Percentiles rank a stretch among this genome's conserved stretches.
These are phyloP conservation scores for Ploettnerulaceae sp. DNA, from an alignment of 2,329 filamentous ascomycete species.

Conservation along the genomic window DNA sequence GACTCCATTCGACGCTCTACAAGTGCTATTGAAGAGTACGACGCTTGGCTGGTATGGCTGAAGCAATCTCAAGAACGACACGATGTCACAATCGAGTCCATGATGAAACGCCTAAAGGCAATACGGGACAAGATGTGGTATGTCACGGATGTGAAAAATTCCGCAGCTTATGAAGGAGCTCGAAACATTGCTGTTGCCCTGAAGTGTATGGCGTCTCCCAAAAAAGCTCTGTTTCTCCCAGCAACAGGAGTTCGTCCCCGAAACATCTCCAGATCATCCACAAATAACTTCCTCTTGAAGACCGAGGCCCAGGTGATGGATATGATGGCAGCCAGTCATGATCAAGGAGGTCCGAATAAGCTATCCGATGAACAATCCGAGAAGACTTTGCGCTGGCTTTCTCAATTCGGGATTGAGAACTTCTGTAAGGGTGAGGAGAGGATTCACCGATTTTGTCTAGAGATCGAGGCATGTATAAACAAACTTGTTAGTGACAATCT, in stretches of 20 bases:
- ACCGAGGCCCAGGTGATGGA: constrained; percentile 84
- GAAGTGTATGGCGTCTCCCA: constrained; percentile 78
- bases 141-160: constrained; percentile 87
- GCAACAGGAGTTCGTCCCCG: constrained; percentile 37
- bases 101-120: constrained; percentile 68
- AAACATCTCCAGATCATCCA: constrained; percentile 29
- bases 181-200: constrained; percentile 81
- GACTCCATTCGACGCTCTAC: constrained; percentile 66
- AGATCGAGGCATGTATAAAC: constrained; percentile 80
- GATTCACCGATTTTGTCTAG: constrained; percentile 88
- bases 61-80: constrained; percentile 77
- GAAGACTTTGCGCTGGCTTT: constrained; percentile 76
- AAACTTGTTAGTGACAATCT: constrained; percentile 82
- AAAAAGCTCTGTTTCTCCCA: constrained; percentile 34
- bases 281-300: constrained; percentile 62
- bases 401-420: constrained; percentile 77
- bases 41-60: constrained; percentile 77
- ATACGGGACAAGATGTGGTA: constrained; percentile 99
- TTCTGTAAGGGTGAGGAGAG: constrained; percentile 93
- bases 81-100: constrained; percentile 66
- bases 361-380: constrained; percentile 93
- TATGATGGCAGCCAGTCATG: constrained; percentile 73
- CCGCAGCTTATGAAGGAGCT: constrained; percentile 80
- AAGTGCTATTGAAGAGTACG: constrained; percentile 70
- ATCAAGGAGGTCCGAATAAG: constrained; percentile 89